These are phyloP conservation scores for Diutina scorzettiae DNA, from an alignment of 1,139 yeast species.

Conservation along the genomic window DNA sequence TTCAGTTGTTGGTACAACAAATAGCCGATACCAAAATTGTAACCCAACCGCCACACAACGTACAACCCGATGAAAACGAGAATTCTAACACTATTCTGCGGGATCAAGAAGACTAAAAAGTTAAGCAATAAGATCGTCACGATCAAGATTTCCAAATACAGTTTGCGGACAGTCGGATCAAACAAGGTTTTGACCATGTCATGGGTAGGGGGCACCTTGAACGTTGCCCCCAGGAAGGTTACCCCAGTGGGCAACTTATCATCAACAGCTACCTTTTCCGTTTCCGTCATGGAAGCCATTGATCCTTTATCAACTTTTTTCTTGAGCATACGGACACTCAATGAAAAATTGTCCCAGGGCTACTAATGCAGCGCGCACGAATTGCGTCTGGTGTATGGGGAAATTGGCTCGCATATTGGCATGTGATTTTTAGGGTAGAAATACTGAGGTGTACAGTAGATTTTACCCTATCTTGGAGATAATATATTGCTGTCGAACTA, in stretches of 20 bases:
- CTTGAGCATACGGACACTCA: too few relatives aligned
- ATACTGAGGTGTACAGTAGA: too few relatives aligned
- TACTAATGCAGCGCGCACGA: too few relatives aligned
- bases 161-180: conserved; percentile 65
- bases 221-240: conserved; percentile 37
- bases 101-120: conserved; percentile 32
- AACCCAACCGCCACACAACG: conserved; percentile 65
- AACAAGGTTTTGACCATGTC: conserved; percentile 79
- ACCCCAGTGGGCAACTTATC: conserved; percentile 22
- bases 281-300: conserved; percentile 3
- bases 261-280: not conserved
- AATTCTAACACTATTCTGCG: conserved; percentile 22
- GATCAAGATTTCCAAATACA: conserved; percentile 52
- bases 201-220: conserved; percentile 67
- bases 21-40: conserved; percentile 73
- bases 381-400: too few relatives aligned
- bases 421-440: too few relatives aligned
- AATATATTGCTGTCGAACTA: too few relatives aligned
- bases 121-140: conserved; percentile 41
- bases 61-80: conserved; percentile 42
- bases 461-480: too few relatives aligned
- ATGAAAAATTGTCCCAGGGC: too few relatives aligned
- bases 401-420: too few relatives aligned
- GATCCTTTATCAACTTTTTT: too few relatives aligned
- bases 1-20: conserved; percentile 60